These are phyloP conservation scores for Beauveria asiatica DNA, from an alignment of 2,329 filamentous ascomycete genomes.

Conservation along the genomic window DNA sequence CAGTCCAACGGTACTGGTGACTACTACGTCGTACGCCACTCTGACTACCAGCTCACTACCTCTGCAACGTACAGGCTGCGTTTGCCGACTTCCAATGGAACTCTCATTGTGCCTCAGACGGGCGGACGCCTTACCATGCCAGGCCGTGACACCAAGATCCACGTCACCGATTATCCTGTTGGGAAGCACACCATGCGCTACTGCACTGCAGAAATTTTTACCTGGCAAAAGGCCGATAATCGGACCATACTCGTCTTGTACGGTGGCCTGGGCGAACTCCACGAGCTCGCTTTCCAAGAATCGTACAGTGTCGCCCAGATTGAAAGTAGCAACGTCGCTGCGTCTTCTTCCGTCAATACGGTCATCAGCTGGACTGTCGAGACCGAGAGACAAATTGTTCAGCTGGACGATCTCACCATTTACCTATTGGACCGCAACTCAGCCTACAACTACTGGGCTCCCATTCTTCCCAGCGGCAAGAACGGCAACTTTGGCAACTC, in stretches of 20 bases:
- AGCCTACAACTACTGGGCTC: slow-evolving; percentile 56
- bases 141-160: slow-evolving; percentile 54
- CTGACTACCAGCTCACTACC: slow-evolving; percentile 46
- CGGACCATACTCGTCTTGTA: slow-evolving; percentile 54
- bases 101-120: slow-evolving; percentile 46
- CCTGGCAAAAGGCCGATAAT: slow-evolving; percentile 52
- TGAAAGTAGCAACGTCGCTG: neutral
- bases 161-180: slow-evolving; percentile 55
- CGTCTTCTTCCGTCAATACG: neutral
- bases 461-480: slow-evolving; percentile 33
- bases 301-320: slow-evolving; percentile 4
- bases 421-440: slow-evolving; percentile 40
- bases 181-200: slow-evolving; percentile 51
- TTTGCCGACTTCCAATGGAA: slow-evolving; percentile 45
- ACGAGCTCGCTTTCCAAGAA: slow-evolving; percentile 45
- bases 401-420: neutral
- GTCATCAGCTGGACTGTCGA: slow-evolving; percentile 7
- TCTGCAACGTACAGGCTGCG: slow-evolving; percentile 52
- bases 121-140: slow-evolving; percentile 45
- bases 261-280: slow-evolving; percentile 47
- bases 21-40: slow-evolving; percentile 55
- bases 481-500: slow-evolving; percentile 13
- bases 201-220: slow-evolving; percentile 58
- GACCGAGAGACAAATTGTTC: neutral
- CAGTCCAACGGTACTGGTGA: slow-evolving; percentile 39